phyloP scores from a whole-genome alignment of 2,329 filamentous ascomycete species.

The Fusarium ambrosium region DNA sequence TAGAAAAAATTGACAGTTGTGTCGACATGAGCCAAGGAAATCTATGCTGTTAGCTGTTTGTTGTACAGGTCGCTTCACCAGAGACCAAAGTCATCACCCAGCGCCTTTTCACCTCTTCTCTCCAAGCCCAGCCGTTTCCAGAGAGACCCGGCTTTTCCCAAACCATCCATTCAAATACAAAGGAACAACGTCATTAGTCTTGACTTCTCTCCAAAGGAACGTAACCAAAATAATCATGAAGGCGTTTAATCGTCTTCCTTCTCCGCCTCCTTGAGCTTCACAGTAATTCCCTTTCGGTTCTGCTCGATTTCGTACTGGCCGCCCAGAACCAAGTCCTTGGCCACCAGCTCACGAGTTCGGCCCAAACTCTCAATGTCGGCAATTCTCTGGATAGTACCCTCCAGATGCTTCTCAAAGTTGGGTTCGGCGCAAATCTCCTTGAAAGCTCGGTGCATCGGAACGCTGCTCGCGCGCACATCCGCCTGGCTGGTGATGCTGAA shows the following conservation, averaged over 20 bases:
- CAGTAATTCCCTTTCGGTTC: conserved; percentile 55
- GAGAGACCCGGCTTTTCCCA: conserved; percentile 2
- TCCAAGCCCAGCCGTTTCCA: conserved; percentile 10
- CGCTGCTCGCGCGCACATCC: conserved; percentile 90
- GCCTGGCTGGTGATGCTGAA: conserved; percentile 93
- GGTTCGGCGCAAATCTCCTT: conserved; percentile 81
- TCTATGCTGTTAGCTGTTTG: conserved; percentile 40
- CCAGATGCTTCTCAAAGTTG: conserved; percentile 86
- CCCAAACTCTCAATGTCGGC: conserved; percentile 93
- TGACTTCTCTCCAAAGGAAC: not conserved
- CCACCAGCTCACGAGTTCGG: conserved; percentile 92
- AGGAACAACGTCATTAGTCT: conserved; percentile 15
- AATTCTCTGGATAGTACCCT: conserved; percentile 87
- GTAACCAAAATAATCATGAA: not conserved
- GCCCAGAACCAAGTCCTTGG: conserved; percentile 91
- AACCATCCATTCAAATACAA: not conserved
- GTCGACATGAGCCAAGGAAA: conserved; percentile 42
- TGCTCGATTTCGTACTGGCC: conserved; percentile 79
- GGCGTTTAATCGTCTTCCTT: conserved; percentile 49
- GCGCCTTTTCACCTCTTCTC: conserved; percentile 19
- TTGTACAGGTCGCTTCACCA: conserved; percentile 39
- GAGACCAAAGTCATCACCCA: conserved; percentile 22
- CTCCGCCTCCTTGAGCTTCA: conserved; percentile 60
- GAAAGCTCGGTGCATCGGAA: conserved; percentile 97
- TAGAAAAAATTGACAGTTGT: conserved; percentile 29